These are phyloP conservation scores for Nigrospora osmanthi DNA, from an alignment of 2,329 filamentous ascomycete species.

Conservation along the genomic window DNA sequence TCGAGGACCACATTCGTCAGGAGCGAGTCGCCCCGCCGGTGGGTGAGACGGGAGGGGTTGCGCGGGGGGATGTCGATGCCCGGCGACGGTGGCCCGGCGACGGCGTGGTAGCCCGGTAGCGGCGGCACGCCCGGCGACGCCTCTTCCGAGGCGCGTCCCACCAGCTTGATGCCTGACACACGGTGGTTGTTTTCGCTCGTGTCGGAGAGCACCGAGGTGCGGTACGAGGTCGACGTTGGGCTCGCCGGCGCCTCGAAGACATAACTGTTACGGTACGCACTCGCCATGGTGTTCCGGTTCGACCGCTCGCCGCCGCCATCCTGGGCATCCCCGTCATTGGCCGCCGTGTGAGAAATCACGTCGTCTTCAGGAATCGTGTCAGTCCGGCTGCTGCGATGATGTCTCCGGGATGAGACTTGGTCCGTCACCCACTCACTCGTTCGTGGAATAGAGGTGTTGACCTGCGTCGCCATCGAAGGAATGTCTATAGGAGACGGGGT, in stretches of 20 bases:
- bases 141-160: neutral
- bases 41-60: neutral
- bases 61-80: neutral
- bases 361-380: neutral
- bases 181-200: neutral
- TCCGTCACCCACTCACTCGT: constrained; percentile 4
- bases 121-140: neutral
- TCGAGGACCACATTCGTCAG: neutral
- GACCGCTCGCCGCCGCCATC: neutral
- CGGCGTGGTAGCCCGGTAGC: neutral
- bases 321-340: too few species aligned
- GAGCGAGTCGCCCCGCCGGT: neutral
- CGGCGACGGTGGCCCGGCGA: neutral
- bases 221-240: neutral
- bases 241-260: neutral
- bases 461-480: too few species aligned
- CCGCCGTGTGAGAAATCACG: neutral
- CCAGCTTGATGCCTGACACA: neutral
- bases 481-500: too few species aligned
- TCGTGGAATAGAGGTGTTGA: neutral
- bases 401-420: neutral
- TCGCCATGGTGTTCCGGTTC: neutral
- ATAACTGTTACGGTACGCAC: neutral
- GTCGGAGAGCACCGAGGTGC: neutral
- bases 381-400: neutral